These are phyloP conservation scores for Cladorrhinum sp. DNA, from an alignment of 2,329 filamentous ascomycete genomes.

Conservation along the genomic window DNA sequence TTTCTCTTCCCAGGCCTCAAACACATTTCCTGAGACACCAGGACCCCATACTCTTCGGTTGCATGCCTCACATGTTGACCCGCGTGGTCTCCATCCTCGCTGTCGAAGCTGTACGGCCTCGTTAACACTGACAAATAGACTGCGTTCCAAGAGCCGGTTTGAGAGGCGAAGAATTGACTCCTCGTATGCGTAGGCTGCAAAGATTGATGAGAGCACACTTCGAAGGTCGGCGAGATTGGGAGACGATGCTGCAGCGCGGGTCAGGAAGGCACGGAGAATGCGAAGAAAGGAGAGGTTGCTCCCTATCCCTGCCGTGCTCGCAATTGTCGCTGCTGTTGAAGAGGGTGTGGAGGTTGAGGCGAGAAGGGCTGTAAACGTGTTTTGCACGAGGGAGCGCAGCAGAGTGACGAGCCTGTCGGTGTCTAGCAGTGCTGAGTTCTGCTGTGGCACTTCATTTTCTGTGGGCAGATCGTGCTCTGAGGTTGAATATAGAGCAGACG, in stretches of 20 bases:
- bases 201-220: conserved; percentile 80
- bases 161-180: conserved; percentile 83
- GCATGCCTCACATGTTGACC: conserved; percentile 86
- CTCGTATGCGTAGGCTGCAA: conserved; percentile 93
- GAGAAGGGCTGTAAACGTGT: conserved; percentile 83
- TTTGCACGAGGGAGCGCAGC: conserved; percentile 78
- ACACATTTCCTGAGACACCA: conserved; percentile 72
- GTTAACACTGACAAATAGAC: conserved; percentile 79
- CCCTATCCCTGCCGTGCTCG: conserved; percentile 31
- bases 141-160: conserved; percentile 81
- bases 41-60: conserved; percentile 83
- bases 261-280: conserved; percentile 83
- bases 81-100: conserved; percentile 82
- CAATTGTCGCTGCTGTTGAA: conserved; percentile 33
- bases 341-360: conserved; percentile 63
- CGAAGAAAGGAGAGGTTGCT: conserved; percentile 76
- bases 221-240: conserved; percentile 86
- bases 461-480: conserved; percentile 19
- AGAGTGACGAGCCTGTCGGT: conserved; percentile 60
- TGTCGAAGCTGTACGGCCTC: conserved; percentile 72
- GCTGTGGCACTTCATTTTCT: conserved; percentile 28
- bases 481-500: conserved; percentile 47
- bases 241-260: conserved; percentile 74
- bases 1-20: conserved; percentile 74
- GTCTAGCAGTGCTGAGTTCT: conserved; percentile 39